These are phyloP conservation scores for Elsinoe arachidis DNA, from an alignment of 2,329 filamentous ascomycete species.

Conservation along the genomic window DNA sequence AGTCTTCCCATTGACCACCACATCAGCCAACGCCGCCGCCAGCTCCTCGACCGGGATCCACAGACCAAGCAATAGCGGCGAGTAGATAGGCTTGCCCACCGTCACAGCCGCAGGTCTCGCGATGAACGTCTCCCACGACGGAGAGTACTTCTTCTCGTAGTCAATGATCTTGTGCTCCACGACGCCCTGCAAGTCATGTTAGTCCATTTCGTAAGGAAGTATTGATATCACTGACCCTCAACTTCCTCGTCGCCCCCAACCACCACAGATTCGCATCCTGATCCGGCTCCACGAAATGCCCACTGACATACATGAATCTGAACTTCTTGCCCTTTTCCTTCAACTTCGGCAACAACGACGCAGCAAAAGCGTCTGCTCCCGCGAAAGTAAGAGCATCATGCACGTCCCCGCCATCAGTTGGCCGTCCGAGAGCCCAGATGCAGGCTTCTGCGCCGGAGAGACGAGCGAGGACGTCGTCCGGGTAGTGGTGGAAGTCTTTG, in stretches of 20 bases:
- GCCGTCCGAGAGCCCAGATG: slow-evolving; percentile 31
- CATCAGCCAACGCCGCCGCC: slow-evolving; percentile 20
- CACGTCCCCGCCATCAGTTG: slow-evolving; percentile 23
- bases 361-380: slow-evolving; percentile 26
- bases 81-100: slow-evolving; percentile 15
- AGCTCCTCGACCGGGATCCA: slow-evolving; percentile 20
- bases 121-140: slow-evolving; percentile 21
- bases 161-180: slow-evolving; percentile 23
- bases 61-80: slow-evolving; percentile 12
- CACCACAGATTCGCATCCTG: slow-evolving; percentile 28
- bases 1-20: slow-evolving; percentile 16
- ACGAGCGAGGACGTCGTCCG: slow-evolving; percentile 32
- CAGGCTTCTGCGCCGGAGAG: slow-evolving; percentile 34
- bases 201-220: not conserved
- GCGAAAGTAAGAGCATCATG: slow-evolving; percentile 29
- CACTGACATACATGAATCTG: slow-evolving; percentile 32
- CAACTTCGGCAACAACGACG: slow-evolving; percentile 17
- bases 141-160: slow-evolving; percentile 18
- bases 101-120: slow-evolving; percentile 21
- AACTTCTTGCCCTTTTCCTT: slow-evolving; percentile 24
- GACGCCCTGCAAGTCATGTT: slow-evolving; percentile 16
- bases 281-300: slow-evolving; percentile 26
- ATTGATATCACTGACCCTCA: slow-evolving; percentile 21
- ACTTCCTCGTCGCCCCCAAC: slow-evolving; percentile 21
- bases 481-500: slow-evolving; percentile 46